Base-by-base conservation (phyloP, 192 early-diverging fungal species). In the Gonapodya sp. region DNA sequence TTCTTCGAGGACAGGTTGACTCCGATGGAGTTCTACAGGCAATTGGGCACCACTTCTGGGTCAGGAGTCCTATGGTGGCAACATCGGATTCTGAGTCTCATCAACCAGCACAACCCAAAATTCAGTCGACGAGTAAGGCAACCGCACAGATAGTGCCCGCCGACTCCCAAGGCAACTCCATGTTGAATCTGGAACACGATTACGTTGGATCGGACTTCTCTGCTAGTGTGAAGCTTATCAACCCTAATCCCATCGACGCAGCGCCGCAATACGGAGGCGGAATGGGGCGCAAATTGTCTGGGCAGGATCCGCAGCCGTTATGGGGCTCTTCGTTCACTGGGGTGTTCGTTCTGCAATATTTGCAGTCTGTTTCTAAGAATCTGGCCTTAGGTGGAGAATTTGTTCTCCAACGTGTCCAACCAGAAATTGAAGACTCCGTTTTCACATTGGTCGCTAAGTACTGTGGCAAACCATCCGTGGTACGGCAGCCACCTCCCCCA, bases 1-100 rank as follows among this genome's bases (percentile, higher is more conserved):
- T 95, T 87, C 85, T 98, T 83, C 95, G 96, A 81, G 98, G 97
- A 1, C 95, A 94, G 84, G 91, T 99, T 87, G 98, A 98, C 83
- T 94, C 93, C 79, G 93, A 98, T 81, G 92, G 94, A 78, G 94
- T 89, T 80, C 88, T 99, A 36, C 91, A 94, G 83, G 97, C 93
- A 16, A 88, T 94, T 73, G 88, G 89, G 78, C 89, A 94, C 88
- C 92, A 95, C 85, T 91, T 90, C 81, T 95, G 96, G 94, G 90
- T 31, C 83, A 81, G 32, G 75, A 79, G 34, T 80, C 83, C 81
- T 84, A 85, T n/a, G 83, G 83, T 37, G 83, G 73, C 46, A 81
- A 78, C 73, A 79, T 79, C 32, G 82, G 81, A 30, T 35, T 81
- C 35, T 79, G 82, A 85, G 34, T 35, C 82, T 80, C 82, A 82